These are phyloP conservation scores for Karstenula rhodostoma DNA, from an alignment of 2,329 filamentous ascomycete species.

Conservation along the genomic window DNA sequence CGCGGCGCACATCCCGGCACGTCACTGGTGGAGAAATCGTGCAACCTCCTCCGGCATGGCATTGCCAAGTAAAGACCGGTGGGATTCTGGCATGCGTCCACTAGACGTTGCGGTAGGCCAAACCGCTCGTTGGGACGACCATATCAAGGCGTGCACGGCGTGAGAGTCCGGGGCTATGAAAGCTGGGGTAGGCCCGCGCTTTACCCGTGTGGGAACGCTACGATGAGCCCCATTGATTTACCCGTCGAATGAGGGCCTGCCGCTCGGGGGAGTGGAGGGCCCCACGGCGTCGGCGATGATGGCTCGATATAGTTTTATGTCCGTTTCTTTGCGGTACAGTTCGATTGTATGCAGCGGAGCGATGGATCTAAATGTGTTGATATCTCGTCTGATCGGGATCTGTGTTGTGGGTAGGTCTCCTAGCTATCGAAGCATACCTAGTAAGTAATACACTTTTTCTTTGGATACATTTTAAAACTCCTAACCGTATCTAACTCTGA, in stretches of 20 bases:
- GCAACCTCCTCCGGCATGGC: slow-evolving; percentile 19
- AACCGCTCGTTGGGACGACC: neutral
- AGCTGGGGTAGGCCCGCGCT: slow-evolving; percentile 15
- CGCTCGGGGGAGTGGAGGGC: slow-evolving; percentile 22
- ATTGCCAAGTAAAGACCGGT: slow-evolving; percentile 23
- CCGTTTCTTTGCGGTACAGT: neutral
- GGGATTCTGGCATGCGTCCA: neutral
- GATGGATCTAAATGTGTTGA: no score
- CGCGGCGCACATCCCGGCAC: slow-evolving; percentile 16
- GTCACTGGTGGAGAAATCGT: slow-evolving; percentile 24
- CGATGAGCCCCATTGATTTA: slow-evolving; percentile 24
- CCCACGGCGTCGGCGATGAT: neutral
- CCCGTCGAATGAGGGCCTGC: slow-evolving; percentile 21
- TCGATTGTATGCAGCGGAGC: neutral
- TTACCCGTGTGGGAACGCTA: neutral
- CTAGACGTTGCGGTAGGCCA: neutral
- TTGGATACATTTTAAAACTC: no score
- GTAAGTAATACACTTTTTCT: no score
- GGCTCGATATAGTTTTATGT: neutral
- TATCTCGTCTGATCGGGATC: no score
- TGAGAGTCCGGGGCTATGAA: slow-evolving; percentile 2
- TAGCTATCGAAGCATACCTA: no score
- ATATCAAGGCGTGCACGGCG: slow-evolving; percentile 1
- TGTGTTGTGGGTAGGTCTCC: no score
- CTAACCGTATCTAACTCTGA: no score